Evolutionary conservation across 2,329 filamentous ascomycete species (phyloP).

Genomic region (Sporothrix brunneoviolacea): DNA sequence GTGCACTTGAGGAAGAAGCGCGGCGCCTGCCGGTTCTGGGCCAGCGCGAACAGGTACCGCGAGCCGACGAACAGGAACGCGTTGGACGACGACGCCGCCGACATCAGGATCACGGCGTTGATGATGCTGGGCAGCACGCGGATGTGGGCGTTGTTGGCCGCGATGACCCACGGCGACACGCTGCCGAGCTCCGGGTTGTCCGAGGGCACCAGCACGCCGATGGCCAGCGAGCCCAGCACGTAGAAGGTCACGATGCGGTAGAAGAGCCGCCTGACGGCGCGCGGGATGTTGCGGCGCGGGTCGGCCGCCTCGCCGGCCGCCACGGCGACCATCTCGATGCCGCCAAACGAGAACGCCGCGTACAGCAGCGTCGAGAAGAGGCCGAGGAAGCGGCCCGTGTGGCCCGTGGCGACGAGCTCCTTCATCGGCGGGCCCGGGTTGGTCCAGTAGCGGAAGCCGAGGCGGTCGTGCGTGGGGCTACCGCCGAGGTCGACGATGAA

Average conservation of each 20-base stretch:
- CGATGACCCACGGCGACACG: constrained; percentile 36
- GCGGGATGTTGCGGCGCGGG: constrained; percentile 19
- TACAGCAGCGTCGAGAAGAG: constrained; percentile 19
- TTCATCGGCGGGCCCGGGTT: constrained; percentile 28
- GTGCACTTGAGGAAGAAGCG: constrained; percentile 28
- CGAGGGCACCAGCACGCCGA: constrained; percentile 24
- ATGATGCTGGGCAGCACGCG: constrained; percentile 48
- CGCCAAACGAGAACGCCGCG: constrained; percentile 33
- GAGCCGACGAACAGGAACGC: constrained; percentile 45
- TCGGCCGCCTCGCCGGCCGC: constrained; percentile 49
- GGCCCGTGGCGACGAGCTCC: constrained; percentile 31
- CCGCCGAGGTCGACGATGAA: constrained; percentile 52
- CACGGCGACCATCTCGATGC: constrained; percentile 53
- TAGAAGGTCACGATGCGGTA: constrained; percentile 26
- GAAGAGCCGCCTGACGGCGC: constrained; percentile 22
- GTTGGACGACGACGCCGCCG: constrained; percentile 52
- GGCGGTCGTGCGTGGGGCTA: constrained; percentile 41
- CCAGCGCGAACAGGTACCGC: constrained; percentile 32
- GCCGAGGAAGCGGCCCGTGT: constrained; percentile 29
- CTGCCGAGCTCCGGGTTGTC: constrained; percentile 25
- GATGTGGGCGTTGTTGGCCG: constrained; percentile 47
- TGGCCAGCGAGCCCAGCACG: constrained; percentile 24
- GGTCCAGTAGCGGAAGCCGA: constrained; percentile 49
- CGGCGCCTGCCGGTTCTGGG: constrained; percentile 34
- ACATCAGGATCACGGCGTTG: constrained; percentile 52